phyloP scores from a whole-genome alignment of 1,139 yeast genomes.

The Suhomyces bolitotheri region DNA sequence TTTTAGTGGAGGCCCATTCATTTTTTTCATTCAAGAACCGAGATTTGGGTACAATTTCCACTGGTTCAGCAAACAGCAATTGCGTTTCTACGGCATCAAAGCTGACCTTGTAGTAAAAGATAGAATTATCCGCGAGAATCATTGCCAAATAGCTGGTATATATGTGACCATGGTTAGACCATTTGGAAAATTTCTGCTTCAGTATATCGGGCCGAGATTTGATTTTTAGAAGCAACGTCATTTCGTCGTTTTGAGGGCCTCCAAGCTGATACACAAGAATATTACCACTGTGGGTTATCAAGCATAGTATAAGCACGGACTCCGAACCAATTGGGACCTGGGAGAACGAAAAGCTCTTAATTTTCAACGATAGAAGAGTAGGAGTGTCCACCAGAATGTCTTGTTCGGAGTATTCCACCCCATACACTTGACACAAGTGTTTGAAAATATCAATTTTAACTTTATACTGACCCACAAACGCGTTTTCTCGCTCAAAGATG shows the following conservation, averaged over 20 bases:
- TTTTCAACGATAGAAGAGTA: constrained; percentile 26
- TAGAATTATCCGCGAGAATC: constrained; percentile 22
- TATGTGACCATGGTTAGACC: constrained; percentile 15
- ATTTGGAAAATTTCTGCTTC: constrained; percentile 27
- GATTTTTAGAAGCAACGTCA: constrained; percentile 10
- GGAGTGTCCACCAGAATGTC: constrained; percentile 13
- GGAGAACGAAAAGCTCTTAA: constrained; percentile 33
- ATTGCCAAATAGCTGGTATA: constrained; percentile 16
- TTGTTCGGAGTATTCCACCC: constrained; percentile 16
- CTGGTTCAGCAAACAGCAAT: constrained; percentile 4
- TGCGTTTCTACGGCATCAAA: constrained; percentile 7
- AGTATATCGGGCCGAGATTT: constrained; percentile 15
- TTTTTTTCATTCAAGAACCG: constrained; percentile 9
- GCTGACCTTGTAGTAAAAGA: constrained; percentile 13
- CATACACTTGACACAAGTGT: constrained; percentile 25
- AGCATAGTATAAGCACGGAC: constrained; percentile 16
- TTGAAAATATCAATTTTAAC: constrained; percentile 32
- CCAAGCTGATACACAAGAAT: constrained; percentile 24
- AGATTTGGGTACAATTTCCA: constrained; percentile 1
- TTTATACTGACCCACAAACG: constrained; percentile 25
- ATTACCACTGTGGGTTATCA: constrained; percentile 20
- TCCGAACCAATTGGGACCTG: constrained; percentile 15
- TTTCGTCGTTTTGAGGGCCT: constrained; percentile 12
- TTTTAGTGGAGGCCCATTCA: constrained; percentile 8
- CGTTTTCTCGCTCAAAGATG: constrained; percentile 29